Evolutionary conservation across 2,329 filamentous ascomycete species (phyloP).

Genomic region (Trichoderma sp.): DNA sequence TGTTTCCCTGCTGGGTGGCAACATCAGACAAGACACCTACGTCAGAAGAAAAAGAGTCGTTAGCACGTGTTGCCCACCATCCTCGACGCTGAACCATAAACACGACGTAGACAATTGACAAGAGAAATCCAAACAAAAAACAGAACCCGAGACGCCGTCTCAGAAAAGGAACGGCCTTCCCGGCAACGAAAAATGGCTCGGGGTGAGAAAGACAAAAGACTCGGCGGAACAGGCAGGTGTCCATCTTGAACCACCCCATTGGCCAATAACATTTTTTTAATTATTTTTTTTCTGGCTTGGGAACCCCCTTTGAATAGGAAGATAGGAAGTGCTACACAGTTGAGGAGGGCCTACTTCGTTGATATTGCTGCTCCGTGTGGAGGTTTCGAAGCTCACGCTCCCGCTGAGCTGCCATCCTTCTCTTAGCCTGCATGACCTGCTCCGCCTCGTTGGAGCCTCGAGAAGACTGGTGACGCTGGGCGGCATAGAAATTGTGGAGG

Average conservation of each 20-base stretch:
- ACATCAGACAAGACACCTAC: constrained; percentile 56
- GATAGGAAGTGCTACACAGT: constrained; percentile 63
- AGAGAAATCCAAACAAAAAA: constrained; percentile 16
- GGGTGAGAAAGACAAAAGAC: constrained; percentile 19
- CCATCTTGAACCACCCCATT: constrained; percentile 26
- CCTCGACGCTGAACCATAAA: constrained; percentile 30
- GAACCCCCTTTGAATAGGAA: constrained; percentile 31
- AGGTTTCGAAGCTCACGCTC: constrained; percentile 99
- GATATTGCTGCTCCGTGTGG: constrained; percentile 99
- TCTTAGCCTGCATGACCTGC: constrained; percentile 98
- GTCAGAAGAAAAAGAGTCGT: constrained; percentile 40
- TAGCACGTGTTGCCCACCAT: constrained; percentile 35
- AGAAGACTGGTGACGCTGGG: constrained; percentile 86
- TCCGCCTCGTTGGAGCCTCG: constrained; percentile 87
- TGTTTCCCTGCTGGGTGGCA: constrained; percentile 45
- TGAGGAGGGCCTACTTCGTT: constrained; percentile 92
- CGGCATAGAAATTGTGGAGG: constrained; percentile 90
- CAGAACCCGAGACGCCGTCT: background rate
- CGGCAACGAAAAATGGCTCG: constrained; percentile 17
- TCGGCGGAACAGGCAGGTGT: constrained; percentile 21
- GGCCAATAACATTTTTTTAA: constrained; percentile 38
- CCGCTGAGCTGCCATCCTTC: constrained; percentile 97
- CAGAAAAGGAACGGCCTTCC: background rate
- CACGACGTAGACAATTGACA: constrained; percentile 7
- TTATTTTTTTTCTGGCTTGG: constrained; percentile 23